Evolutionary conservation across 352 stramenopile genomes (phyloP), one percentile per base, ranked within the genome.

Genomic region (Phytophthora pseudosyringae): DNA sequence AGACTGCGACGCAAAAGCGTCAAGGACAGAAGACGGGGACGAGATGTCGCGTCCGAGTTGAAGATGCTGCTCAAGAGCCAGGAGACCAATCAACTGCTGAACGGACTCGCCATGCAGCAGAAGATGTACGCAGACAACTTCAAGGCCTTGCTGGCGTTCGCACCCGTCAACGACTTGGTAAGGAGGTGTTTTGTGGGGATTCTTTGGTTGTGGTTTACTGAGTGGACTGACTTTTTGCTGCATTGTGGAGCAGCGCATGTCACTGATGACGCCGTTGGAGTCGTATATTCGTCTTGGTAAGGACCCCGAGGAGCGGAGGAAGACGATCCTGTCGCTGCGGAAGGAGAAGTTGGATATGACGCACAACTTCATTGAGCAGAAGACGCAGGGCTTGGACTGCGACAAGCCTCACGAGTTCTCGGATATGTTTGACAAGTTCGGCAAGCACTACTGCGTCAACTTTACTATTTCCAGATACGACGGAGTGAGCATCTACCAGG

Each of bases 271-370:
- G 6, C 82, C 82, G 0, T 85, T 89, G 52, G 82, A 89, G 59
- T 82, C 80, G 57, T 91, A 86, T 64, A 89, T 91, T 59, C 82
- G 71, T 18, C 66, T 91, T 0, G 71, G 71, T 0, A 72, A 53
- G 6, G 76, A 88, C 32, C 77, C 80, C 26, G 47, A 79, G 28
- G 75, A 91, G 39, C 71, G 82, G 31, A 73, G 79, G 29, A 69
- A 65, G 39, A 81, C 70, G 1, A 86, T 91, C 26, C 39, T 89
- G 12, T 53, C 58, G 3, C 46, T 91, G 12, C 78, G 80, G 2
- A 81, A 91, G 52, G 82, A 91, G 49, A 91, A 91, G 36, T 62
- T 91, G n/a, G 80, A 91, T 60, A 88, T 81, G 78, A 88, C 82
- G 39, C 76, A 81, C 72, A 86, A 81, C 63, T 91, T 88, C 54